Percentiles rank a stretch among this genome's conserved stretches.
Conservation (phyloP, 768 basidiomycete genomes). For the Glaciozyma martinii region DNA sequence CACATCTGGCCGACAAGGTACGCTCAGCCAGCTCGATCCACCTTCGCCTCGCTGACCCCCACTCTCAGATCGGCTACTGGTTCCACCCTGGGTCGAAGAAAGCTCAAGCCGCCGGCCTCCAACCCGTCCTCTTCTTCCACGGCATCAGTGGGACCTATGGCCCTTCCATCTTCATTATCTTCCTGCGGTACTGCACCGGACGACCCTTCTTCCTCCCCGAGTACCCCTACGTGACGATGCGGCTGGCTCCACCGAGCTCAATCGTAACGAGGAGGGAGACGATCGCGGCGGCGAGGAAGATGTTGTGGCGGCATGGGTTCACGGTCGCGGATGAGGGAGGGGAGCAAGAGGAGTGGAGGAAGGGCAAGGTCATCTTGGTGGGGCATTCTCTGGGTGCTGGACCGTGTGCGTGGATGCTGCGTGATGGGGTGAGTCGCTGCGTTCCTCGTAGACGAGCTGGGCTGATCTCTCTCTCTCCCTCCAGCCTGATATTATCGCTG, state of each 20-base stretch:
- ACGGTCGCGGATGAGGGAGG: slow-evolving; percentile 17
- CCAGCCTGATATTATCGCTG: slow-evolving; percentile 23
- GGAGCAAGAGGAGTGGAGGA: slow-evolving; percentile 23
- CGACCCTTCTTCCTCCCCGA: slow-evolving; percentile 28
- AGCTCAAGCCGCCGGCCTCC: not conserved
- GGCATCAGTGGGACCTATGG: slow-evolving; percentile 19
- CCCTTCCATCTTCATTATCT: not conserved
- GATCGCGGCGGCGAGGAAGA: slow-evolving; percentile 21
- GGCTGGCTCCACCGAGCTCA: slow-evolving; percentile 13
- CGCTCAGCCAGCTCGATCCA: not conserved
- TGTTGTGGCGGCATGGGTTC: slow-evolving; percentile 28
- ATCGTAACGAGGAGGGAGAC: slow-evolving; percentile 24
- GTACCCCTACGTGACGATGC: slow-evolving; percentile 27
- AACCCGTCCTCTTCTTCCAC: slow-evolving; percentile 17
- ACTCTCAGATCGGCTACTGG: slow-evolving; percentile 4
- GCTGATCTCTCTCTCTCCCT: not conserved
- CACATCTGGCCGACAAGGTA: not conserved
- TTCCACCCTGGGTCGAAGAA: not conserved
- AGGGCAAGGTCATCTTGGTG: slow-evolving; percentile 16
- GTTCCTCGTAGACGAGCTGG: not conserved
- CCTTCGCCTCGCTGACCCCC: too few species aligned
- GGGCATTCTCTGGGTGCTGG: slow-evolving; percentile 20
- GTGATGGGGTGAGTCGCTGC: slow-evolving; percentile 13
- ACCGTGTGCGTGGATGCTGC: slow-evolving; percentile 16
- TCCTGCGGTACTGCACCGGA: slow-evolving; percentile 4